A percentile compares a stretch with the other conserved stretches of the same genome.
Conservation (phyloP, 1,139 yeast species). For the Pichia sp. region DNA sequence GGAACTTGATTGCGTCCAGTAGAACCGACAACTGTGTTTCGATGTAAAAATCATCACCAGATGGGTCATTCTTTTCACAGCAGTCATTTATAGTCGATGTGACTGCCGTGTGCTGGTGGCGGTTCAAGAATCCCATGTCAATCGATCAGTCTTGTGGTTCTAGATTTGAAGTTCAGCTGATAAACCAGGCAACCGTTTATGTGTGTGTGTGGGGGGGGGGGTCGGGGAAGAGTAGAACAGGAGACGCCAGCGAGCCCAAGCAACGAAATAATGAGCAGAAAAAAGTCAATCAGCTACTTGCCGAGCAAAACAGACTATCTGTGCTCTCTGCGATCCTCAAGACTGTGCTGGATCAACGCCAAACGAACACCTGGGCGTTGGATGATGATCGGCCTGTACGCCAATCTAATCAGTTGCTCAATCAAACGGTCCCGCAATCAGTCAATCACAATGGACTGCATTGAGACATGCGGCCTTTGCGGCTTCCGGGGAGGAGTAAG, state of each 20-base stretch:
- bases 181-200: not conserved
- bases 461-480: not conserved
- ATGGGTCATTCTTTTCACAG: conserved; percentile 36
- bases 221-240: too few species aligned
- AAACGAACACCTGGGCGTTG: not conserved
- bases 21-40: conserved; percentile 44
- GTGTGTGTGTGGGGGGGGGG: too few species aligned
- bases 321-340: too few species aligned
- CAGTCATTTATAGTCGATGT: conserved; percentile 48
- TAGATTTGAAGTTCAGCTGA: not conserved
- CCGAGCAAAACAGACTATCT: too few species aligned
- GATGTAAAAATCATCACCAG: conserved; percentile 29
- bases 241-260: too few species aligned
- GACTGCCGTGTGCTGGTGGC: conserved; percentile 51
- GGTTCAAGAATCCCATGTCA: conserved; percentile 41
- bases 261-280: too few species aligned
- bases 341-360: not conserved
- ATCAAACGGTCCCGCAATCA: not conserved
- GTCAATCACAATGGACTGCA: not conserved
- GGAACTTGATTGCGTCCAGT: conserved; percentile 40
- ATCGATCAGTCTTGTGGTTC: not conserved
- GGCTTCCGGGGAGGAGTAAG: not conserved
- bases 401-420: conserved; percentile 25
- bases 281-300: too few species aligned
- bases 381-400: not conserved